Evolutionary conservation across 768 basidiomycete genomes (phyloP).

Genomic region (Mycena indigotica): DNA sequence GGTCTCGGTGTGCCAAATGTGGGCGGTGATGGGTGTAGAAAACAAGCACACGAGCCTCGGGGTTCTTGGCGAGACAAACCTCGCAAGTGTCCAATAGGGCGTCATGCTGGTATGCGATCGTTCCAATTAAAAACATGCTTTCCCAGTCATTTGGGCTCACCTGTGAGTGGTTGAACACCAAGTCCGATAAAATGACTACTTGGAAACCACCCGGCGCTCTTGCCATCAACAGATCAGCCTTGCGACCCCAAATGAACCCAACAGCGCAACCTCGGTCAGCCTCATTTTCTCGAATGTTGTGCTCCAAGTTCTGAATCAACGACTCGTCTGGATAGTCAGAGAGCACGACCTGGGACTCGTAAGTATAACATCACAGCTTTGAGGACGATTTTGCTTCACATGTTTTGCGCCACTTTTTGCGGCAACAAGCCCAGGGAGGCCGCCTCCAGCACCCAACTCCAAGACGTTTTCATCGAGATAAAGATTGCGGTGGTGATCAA

Average conservation of each 20-base stretch:
- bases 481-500: constrained; percentile 55
- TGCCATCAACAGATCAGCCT: constrained; percentile 48
- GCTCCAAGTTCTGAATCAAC: constrained; percentile 72
- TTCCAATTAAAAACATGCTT: neutral
- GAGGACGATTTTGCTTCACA: constrained; percentile 29
- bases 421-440: constrained; percentile 79
- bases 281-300: constrained; percentile 67
- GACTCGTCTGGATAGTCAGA: constrained; percentile 90
- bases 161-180: constrained; percentile 95
- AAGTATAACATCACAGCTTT: neutral
- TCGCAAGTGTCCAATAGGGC: constrained; percentile 79
- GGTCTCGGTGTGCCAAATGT: constrained; percentile 77
- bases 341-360: constrained; percentile 62
- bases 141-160: constrained; percentile 30
- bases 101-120: constrained; percentile 79
- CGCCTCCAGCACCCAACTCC: constrained; percentile 94
- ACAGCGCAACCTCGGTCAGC: constrained; percentile 38
- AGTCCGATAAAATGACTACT: constrained; percentile 85
- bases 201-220: constrained; percentile 55
- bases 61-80: constrained; percentile 33
- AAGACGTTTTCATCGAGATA: constrained; percentile 57
- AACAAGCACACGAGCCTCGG: constrained; percentile 55
- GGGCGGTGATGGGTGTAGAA: constrained; percentile 92
- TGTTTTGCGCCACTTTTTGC: constrained; percentile 68
- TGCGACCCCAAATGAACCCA: constrained; percentile 85